Conservation (phyloP, 208 protist genomes). For the Trypanosoma lewisi region DNA sequence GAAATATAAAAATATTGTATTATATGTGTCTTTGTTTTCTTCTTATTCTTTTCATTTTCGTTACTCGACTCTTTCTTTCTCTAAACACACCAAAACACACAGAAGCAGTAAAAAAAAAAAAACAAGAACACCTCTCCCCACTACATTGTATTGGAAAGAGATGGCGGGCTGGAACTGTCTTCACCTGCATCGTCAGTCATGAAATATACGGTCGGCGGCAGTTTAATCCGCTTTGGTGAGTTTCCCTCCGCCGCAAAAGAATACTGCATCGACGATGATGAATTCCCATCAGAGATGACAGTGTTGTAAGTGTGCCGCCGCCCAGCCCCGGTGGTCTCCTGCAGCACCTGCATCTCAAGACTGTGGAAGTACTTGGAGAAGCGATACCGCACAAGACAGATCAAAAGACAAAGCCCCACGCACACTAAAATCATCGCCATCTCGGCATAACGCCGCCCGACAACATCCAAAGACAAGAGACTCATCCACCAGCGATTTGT, state of each 20-base stretch:
- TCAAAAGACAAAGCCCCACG: conserved; percentile 8
- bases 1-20: not conserved
- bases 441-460: not conserved
- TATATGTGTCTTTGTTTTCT: too few relatives aligned
- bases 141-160: conserved; percentile 12
- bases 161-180: not conserved
- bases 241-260: not conserved
- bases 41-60: too few relatives aligned
- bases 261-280: not conserved
- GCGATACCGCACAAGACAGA: conserved; percentile 6
- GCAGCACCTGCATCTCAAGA: conserved; percentile 1
- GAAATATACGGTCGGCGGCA: not conserved
- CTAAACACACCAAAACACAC: too few relatives aligned
- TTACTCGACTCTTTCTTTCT: too few relatives aligned
- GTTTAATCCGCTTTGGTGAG: not conserved
- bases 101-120: too few relatives aligned
- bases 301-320: not conserved
- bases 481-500: not conserved
- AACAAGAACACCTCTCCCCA: too few relatives aligned
- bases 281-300: not conserved
- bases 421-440: conserved; percentile 19
- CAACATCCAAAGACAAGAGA: not conserved
- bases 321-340: not conserved
- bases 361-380: conserved; percentile 25
- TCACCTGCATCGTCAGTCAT: not conserved